Conservation (phyloP, 371 early-diverging fungal genomes). For the Lichtheimia hyalospora region DNA sequence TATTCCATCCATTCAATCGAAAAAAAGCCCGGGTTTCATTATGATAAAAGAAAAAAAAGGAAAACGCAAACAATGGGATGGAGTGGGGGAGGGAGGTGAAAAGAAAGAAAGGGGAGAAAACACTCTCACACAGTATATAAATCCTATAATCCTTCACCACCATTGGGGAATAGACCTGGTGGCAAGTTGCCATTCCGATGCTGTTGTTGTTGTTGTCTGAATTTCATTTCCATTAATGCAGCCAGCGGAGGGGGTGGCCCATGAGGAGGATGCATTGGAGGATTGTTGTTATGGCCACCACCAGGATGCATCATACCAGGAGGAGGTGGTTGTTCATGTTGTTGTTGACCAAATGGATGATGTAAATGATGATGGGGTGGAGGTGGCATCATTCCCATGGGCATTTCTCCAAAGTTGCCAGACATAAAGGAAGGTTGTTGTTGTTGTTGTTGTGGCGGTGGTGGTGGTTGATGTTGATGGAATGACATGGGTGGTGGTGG, state of each 20-base stretch:
- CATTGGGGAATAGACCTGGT: slow-evolving; percentile 17
- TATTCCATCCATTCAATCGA: too few relatives aligned
- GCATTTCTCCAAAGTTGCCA: slow-evolving; percentile 13
- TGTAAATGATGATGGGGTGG: slow-evolving; percentile 18
- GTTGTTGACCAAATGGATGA: slow-evolving; percentile 10
- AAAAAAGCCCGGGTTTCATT: too few relatives aligned
- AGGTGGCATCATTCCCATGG: not conserved
- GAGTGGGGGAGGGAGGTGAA: too few relatives aligned
- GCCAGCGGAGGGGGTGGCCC: slow-evolving; percentile 26
- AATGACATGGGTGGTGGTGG: slow-evolving; percentile 17
- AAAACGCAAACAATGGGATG: too few relatives aligned
- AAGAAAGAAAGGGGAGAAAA: too few relatives aligned
- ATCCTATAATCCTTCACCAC: not conserved
- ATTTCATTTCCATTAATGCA: slow-evolving; percentile 16
- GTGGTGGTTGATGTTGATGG: slow-evolving; percentile 21
- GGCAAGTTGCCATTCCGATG: slow-evolving; percentile 10
- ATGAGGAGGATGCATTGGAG: slow-evolving; percentile 17
- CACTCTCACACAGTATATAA: too few relatives aligned
- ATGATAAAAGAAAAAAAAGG: too few relatives aligned
- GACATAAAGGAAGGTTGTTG: slow-evolving; percentile 31
- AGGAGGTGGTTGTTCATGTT: slow-evolving; percentile 20
- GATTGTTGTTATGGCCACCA: slow-evolving; percentile 7
- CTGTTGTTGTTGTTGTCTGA: slow-evolving; percentile 9
- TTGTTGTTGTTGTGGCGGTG: slow-evolving; percentile 9
- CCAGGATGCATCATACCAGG: slow-evolving; percentile 27